A percentile compares a stretch with the other conserved stretches of the same genome.
Evolutionary conservation across 345 rosid species (phyloP).

Genomic region (Physaria fendleri): DNA sequence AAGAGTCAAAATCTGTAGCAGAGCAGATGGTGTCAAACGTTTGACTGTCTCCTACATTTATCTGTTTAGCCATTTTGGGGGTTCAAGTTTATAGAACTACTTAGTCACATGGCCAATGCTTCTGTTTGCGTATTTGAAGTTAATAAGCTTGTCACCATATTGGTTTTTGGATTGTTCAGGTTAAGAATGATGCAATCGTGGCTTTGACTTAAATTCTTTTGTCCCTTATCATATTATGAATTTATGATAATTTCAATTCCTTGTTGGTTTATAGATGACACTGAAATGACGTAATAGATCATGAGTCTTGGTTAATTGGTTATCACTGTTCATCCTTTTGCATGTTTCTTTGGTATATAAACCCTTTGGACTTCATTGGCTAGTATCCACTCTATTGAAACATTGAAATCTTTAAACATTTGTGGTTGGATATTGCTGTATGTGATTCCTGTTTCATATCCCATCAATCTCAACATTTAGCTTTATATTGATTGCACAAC

Average conservation of each 20-base stretch:
- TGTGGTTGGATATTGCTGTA: constrained; percentile 10
- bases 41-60: neutral
- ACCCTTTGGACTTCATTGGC: constrained; percentile 2
- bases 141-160: neutral
- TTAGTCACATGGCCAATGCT: neutral
- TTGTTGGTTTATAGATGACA: neutral
- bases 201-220: constrained; percentile 52
- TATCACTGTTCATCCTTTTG: neutral
- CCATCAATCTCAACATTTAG: neutral
- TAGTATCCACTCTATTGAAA: neutral
- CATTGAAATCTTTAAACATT: constrained; percentile 2
- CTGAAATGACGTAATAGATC: neutral
- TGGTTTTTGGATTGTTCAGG: constrained; percentile 43
- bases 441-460: neutral
- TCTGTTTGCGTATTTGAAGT: neutral
- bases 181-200: constrained; percentile 90
- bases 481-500: neutral
- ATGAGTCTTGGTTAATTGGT: constrained; percentile 6
- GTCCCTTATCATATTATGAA: neutral
- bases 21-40: constrained; percentile 56
- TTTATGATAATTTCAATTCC: neutral
- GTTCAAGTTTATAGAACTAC: neutral
- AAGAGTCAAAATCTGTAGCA: constrained; percentile 74
- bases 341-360: neutral
- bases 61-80: neutral